Evolutionary conservation across 2,329 filamentous ascomycete species (phyloP), one percentile per base, ranked within the genome.

Genomic region (Sordariomycetes sp.): DNA sequence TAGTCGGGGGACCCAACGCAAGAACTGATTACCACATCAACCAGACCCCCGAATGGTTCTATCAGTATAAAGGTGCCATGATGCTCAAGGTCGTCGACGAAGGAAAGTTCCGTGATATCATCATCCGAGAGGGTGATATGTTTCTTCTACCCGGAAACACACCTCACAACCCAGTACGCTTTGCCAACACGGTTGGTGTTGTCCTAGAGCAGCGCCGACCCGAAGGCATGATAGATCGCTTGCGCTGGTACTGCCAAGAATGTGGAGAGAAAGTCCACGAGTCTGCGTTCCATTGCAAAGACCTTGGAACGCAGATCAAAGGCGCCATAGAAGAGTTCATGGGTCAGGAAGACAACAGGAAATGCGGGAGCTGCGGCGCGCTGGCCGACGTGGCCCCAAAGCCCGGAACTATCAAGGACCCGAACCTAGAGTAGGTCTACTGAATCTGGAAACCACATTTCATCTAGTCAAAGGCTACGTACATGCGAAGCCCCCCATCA

Each of bases 11-110:
- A 10, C 92, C 92, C 50, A 96, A 96, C 59, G 86, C 86, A 40
- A 79, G 92, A 43, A 95, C 88, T 36, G 92, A 96, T 69, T 98
- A 95, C 69, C 92, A 96, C 71, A 90, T 96, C 73, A 96, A 96
- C 70, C 68, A 79, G 49, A 96, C 90, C 1, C 79, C 92, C 10
- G 92, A 96, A 60, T 96, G 88, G 81, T 98, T 96, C 76, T 96
- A 92, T 71, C 90, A 96, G 61, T 79, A 94, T 72, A 79, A 80
- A 49, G 92, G 92, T 45, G 79, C 82, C 45, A 95, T 96, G 90
- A 70, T 92, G 38, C 81, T 98, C 46, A 94, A 93, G 56, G 83
- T 92, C 12, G 84, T 95, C 42, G 86, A 95, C 41, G 59, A 68
- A 38, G 25, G 69, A 55, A 39, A 63, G 31, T 94, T 94, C 61